phyloP scores from a whole-genome alignment of 805 yeast genomes.

The Candida silvicultrix region DNA sequence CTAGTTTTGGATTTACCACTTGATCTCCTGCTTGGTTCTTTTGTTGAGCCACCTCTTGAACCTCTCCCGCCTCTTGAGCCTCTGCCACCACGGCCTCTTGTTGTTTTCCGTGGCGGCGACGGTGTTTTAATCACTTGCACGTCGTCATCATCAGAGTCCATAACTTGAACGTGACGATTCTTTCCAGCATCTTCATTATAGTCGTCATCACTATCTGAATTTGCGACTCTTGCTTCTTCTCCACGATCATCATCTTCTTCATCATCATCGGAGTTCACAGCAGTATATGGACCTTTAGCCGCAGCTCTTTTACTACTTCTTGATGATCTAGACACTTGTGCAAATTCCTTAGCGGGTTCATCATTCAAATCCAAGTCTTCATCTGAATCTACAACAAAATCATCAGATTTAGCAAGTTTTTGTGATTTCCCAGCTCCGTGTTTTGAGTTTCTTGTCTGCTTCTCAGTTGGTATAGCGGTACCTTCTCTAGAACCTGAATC shows the following conservation, averaged over 20 bases:
- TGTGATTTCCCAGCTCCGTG: neutral
- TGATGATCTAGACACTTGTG: neutral
- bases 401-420: neutral
- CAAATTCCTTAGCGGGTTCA: neutral
- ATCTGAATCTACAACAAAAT: constrained; percentile 1
- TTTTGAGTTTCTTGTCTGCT: too few species aligned
- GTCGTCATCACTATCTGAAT: neutral
- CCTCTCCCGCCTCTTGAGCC: neutral
- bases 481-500: neutral
- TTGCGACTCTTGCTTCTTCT: neutral
- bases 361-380: neutral
- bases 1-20: neutral
- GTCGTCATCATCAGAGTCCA: neutral
- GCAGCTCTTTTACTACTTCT: neutral
- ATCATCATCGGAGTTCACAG: constrained; percentile 23
- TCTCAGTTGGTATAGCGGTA: neutral
- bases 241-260: neutral
- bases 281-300: constrained; percentile 14
- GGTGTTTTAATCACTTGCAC: neutral
- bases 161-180: neutral
- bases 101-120: neutral
- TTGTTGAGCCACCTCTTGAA: neutral
- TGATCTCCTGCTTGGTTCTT: neutral
- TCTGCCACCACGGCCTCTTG: constrained; percentile 1
- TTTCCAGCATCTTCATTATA: neutral